phyloP scores from a whole-genome alignment of 805 yeast species.

The Ogataea zsoltii region DNA sequence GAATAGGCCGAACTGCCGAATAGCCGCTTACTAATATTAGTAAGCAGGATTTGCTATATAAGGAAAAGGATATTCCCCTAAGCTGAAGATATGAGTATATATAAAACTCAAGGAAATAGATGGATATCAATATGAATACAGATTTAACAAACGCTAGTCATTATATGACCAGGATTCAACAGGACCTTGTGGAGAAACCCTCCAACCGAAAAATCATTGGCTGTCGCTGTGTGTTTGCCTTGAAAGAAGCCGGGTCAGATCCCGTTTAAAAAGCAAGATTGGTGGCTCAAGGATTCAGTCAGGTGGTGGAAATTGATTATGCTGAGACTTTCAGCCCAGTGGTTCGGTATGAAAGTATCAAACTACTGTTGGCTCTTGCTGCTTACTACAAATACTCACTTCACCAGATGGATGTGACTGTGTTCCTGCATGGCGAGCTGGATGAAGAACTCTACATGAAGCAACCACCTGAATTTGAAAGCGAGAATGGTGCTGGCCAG shows the following conservation, averaged over 20 bases:
- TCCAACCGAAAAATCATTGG: neutral
- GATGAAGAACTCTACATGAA: neutral
- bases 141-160: too few relatives aligned
- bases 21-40: too few relatives aligned
- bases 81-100: too few relatives aligned
- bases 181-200: neutral
- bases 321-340: neutral
- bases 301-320: neutral
- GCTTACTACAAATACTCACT: neutral
- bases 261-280: neutral
- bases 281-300: neutral
- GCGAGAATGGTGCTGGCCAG: neutral
- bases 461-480: neutral
- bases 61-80: too few relatives aligned
- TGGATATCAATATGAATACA: too few relatives aligned
- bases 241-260: neutral
- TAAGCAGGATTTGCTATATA: too few relatives aligned
- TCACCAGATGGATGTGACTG: too few relatives aligned
- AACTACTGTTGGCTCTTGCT: neutral
- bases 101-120: too few relatives aligned
- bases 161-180: too few relatives aligned
- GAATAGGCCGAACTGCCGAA: too few relatives aligned
- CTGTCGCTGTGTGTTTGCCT: neutral
- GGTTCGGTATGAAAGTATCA: neutral
- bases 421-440: neutral